Base-by-base conservation (phyloP, 2,329 filamentous ascomycete genomes). In the Sporothrix globosa region DNA sequence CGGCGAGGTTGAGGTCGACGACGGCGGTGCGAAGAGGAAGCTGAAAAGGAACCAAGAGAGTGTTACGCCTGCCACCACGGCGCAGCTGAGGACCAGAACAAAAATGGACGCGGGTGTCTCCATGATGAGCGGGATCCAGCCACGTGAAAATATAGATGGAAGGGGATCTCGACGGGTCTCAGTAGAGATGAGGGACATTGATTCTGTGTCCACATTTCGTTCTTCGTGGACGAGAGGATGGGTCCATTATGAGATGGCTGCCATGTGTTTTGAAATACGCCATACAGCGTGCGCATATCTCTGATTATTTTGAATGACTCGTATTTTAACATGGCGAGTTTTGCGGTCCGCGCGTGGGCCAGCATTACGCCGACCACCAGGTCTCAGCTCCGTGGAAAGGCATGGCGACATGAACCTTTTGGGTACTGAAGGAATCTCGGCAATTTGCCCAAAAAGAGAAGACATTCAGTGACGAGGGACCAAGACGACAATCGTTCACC, bases 41-140 rank as follows among this genome's bases (percentile, higher is more conserved):
- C 41, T 65, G 44, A 65, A 50, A 17, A 50, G 21, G 13, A 65
- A 44, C 61, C 61, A 65, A 27, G 61, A 65, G 24, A 34, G 17
- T 30, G 61, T 34, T 10, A 65, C 61, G 17, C 61, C 41, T 10
- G 61, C 60, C 9, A 17, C 24, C 24, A 50, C 61, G 44, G 44
- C 44, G 46, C 61, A 24, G 61, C 41, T 27, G 14, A 50, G 2
- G 44, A 30, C 19, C 1, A 65, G 24, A 5, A 50, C 14, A 50
- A 50, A 2, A 13, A n/a, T 44, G 39, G 13, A 19, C 9, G 11
- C 19, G 13, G 21, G 7, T 4, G 17, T 60, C 11, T 46, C 58
- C 58, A 61, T 61, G 58, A 61, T 24, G 41, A 13, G 39, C n/a
- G n/a, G 10, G 9, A 27, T 27, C 39, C 6, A 61, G 58, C 58